Percentiles rank a stretch among this genome's conserved stretches.
These are phyloP conservation scores for Kwoniella bestiolae DNA, from an alignment of 768 basidiomycete genomes.

Conservation along the genomic window DNA sequence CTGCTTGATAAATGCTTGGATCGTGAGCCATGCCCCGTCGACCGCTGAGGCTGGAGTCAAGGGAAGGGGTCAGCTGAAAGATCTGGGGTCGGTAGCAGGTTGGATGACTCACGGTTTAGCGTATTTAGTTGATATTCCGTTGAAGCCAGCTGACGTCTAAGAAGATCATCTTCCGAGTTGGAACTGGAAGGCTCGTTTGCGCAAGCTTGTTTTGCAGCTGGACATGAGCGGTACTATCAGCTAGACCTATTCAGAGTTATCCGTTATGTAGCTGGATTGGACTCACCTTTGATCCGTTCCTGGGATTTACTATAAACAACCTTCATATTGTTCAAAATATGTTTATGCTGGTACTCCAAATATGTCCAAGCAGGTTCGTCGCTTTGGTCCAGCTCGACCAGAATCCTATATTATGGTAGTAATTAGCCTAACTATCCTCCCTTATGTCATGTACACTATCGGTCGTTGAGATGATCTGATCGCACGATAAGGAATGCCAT, in stretches of 20 bases:
- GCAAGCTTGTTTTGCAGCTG: constrained; percentile 63
- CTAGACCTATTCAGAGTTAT: constrained; percentile 22
- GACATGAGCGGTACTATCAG: not conserved
- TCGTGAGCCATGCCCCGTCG: constrained; percentile 77
- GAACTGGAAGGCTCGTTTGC: constrained; percentile 38
- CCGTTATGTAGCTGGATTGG: constrained; percentile 16
- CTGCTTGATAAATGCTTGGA: constrained; percentile 77
- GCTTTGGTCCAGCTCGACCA: constrained; percentile 79
- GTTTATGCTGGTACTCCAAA: constrained; percentile 88
- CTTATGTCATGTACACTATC: no score
- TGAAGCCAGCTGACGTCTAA: constrained; percentile 32
- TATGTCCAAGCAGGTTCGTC: constrained; percentile 96
- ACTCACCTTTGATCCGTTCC: constrained; percentile 64
- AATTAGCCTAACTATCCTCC: no score
- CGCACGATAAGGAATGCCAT: not conserved
- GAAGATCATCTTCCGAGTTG: constrained; percentile 62
- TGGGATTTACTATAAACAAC: constrained; percentile 65
- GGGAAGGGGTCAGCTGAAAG: no score
- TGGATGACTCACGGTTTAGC: constrained; percentile 21
- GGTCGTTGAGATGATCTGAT: no score
- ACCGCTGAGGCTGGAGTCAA: constrained; percentile 38
- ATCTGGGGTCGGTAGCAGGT: no score
- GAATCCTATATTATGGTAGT: constrained; percentile 67
- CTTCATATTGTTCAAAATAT: constrained; percentile 79
- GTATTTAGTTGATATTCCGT: constrained; percentile 29